These are phyloP conservation scores for Penicillium ochrochloron DNA, from an alignment of 495 filamentous ascomycete genomes.

Conservation along the genomic window DNA sequence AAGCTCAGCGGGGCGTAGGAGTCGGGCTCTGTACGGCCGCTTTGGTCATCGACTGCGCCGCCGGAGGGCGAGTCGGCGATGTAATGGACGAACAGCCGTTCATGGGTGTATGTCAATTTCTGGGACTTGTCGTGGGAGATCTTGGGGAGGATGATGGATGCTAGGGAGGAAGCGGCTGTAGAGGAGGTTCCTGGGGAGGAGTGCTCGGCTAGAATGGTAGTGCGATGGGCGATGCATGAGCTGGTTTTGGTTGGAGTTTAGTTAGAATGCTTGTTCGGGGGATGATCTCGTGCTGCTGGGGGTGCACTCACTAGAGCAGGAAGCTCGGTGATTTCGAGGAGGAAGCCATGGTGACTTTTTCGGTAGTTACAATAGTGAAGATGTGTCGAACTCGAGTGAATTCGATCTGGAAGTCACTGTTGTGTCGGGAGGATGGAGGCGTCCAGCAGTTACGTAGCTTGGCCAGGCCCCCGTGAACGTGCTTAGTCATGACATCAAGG, in stretches of 20 bases:
- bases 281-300: background rate
- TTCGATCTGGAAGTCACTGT: background rate
- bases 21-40: conserved; percentile 41
- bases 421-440: conserved; percentile 2
- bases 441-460: conserved; percentile 19
- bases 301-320: conserved; percentile 72
- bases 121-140: conserved; percentile 80
- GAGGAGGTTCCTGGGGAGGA: conserved; percentile 73
- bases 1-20: conserved; percentile 82
- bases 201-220: conserved; percentile 91
- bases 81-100: conserved; percentile 92
- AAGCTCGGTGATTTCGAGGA: conserved; percentile 76
- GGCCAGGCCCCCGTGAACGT: background rate
- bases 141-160: conserved; percentile 93
- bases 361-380: background rate
- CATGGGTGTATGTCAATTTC: conserved; percentile 93
- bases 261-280: conserved; percentile 22
- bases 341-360: conserved; percentile 64
- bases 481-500: conserved; percentile 22
- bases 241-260: conserved; percentile 45
- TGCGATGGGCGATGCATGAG: conserved; percentile 87
- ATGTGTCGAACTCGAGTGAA: background rate
- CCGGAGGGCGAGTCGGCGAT: conserved; percentile 82
- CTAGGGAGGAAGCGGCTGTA: conserved; percentile 77
- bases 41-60: conserved; percentile 41